These are phyloP conservation scores for Aurifilum marmelostoma DNA, from an alignment of 2,329 filamentous ascomycete genomes.

Conservation along the genomic window DNA sequence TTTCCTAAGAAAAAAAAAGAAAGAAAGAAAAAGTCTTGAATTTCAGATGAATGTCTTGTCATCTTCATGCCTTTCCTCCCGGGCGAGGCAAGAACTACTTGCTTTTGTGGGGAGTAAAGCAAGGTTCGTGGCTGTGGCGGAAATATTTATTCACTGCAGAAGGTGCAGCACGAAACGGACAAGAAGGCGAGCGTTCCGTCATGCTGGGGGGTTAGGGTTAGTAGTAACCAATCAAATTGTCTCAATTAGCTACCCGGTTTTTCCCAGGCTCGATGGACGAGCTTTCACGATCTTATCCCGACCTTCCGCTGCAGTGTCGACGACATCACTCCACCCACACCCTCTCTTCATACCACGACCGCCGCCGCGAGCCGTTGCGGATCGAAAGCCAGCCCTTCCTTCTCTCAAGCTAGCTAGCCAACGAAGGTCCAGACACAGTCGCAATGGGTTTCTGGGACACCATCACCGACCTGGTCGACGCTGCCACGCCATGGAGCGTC, in stretches of 20 bases:
- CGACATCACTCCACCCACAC: constrained; percentile 37
- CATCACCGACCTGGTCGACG: constrained; percentile 66
- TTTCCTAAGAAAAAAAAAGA: too few species aligned
- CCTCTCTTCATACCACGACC: constrained; percentile 20
- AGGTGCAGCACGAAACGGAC: background rate
- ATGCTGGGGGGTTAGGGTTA: constrained; percentile 23
- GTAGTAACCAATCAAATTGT: constrained; percentile 50
- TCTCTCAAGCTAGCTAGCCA: constrained; percentile 30
- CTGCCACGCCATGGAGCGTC: constrained; percentile 66
- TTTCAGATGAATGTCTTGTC: background rate
- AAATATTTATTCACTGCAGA: background rate
- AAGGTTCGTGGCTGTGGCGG: background rate
- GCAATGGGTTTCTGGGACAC: constrained; percentile 70
- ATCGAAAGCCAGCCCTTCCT: constrained; percentile 36
- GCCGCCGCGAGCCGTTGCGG: constrained; percentile 33
- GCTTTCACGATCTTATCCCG: constrained; percentile 42
- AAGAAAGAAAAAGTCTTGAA: background rate
- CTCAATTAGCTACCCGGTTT: constrained; percentile 50
- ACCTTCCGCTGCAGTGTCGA: constrained; percentile 40
- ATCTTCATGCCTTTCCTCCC: background rate
- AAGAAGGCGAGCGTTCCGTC: too few species aligned
- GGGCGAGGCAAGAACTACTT: background rate
- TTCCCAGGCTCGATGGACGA: constrained; percentile 41
- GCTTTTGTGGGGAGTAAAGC: too few species aligned
- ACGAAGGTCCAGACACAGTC: constrained; percentile 45